Conservation (phyloP, 805 yeast species). For the Candida ficus region DNA sequence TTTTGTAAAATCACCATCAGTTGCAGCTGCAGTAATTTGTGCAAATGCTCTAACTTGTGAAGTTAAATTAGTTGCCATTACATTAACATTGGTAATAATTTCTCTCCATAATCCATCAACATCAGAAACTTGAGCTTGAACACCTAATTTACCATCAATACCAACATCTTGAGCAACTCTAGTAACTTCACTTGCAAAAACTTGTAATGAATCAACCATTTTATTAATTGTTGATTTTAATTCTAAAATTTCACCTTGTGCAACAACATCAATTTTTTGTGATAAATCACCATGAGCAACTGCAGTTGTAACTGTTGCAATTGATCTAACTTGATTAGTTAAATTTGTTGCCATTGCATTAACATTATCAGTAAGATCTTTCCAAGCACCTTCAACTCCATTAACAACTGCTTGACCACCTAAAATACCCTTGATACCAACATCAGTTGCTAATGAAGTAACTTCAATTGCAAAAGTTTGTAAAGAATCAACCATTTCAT, state of each 20-base stretch:
- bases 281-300: constrained; percentile 93
- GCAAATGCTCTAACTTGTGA: constrained; percentile 92
- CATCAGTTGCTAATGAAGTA: constrained; percentile 87
- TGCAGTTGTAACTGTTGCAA: constrained; percentile 91
- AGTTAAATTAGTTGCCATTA: constrained; percentile 87
- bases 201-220: constrained; percentile 88
- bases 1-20: constrained; percentile 87
- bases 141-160: constrained; percentile 87
- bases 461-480: constrained; percentile 86
- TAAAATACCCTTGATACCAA: constrained; percentile 86
- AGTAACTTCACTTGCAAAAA: constrained; percentile 83
- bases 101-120: constrained; percentile 92
- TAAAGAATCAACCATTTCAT: constrained; percentile 88
- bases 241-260: constrained; percentile 85
- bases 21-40: constrained; percentile 91
- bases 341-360: constrained; percentile 92
- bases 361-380: constrained; percentile 83
- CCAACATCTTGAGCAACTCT: constrained; percentile 91
- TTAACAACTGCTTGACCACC: constrained; percentile 90
- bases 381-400: constrained; percentile 90
- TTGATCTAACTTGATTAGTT: constrained; percentile 88
- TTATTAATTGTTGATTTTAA: constrained; percentile 82
- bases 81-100: constrained; percentile 84
- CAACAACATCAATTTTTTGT: constrained; percentile 80
- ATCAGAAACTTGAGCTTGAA: constrained; percentile 85